Percentiles rank a stretch among this genome's conserved stretches.
These are phyloP conservation scores for Yamadazyma akitaensis DNA, from an alignment of 805 yeast species.

Conservation along the genomic window DNA sequence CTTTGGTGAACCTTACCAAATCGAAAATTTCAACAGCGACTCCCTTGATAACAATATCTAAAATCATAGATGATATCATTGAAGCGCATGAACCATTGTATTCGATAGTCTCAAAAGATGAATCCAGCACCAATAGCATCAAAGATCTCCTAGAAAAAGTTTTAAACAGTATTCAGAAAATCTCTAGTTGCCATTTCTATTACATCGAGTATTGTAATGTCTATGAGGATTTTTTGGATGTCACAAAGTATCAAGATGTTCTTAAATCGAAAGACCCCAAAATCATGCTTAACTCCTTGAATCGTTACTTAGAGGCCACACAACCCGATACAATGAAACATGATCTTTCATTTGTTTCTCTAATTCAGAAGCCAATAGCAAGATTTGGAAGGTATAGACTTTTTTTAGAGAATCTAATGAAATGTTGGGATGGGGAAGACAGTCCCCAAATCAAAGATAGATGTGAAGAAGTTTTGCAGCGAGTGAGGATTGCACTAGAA, in stretches of 20 bases:
- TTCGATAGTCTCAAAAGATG: neutral
- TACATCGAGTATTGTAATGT: constrained; percentile 14
- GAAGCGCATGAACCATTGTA: neutral
- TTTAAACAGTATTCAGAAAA: neutral
- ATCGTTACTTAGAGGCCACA: constrained; percentile 38
- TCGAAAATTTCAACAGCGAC: constrained; percentile 15
- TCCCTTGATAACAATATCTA: neutral
- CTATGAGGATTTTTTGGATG: constrained; percentile 9
- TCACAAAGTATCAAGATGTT: neutral
- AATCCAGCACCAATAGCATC: neutral
- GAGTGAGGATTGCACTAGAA: constrained; percentile 6
- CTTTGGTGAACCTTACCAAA: constrained; percentile 13
- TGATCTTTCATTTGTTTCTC: constrained; percentile 53
- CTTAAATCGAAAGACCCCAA: neutral
- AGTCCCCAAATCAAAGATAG: neutral
- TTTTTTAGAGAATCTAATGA: constrained; percentile 37
- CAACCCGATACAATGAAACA: constrained; percentile 31
- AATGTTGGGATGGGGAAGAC: neutral
- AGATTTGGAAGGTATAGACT: constrained; percentile 50
- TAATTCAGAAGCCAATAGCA: constrained; percentile 52
- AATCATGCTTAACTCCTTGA: neutral
- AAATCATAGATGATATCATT: constrained; percentile 1
- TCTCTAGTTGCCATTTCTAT: neutral
- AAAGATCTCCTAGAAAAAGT: neutral
- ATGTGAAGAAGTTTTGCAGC: neutral